A percentile compares a stretch with the other conserved stretches of the same genome.
phyloP scores from a whole-genome alignment of 2,329 filamentous ascomycete species.

The Herpotrichia juniperi region DNA sequence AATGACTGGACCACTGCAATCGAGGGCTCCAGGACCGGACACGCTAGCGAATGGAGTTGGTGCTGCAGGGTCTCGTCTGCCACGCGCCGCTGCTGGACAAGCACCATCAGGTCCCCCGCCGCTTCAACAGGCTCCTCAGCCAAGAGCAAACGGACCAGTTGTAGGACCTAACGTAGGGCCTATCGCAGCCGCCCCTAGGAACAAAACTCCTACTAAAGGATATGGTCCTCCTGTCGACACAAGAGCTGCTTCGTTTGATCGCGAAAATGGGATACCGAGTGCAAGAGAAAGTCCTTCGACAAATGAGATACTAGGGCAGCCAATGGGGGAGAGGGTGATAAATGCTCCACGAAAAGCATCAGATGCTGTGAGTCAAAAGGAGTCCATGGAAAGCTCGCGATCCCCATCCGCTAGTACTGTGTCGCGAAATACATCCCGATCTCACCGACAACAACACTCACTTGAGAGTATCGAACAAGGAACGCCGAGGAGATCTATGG shows the following conservation, averaged over 20 bases:
- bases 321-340: constrained; percentile 13
- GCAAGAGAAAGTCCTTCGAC: constrained; percentile 45
- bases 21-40: constrained; percentile 41
- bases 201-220: constrained; percentile 58
- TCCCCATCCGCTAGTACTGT: constrained; percentile 40
- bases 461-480: constrained; percentile 66
- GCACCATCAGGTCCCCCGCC: constrained; percentile 68
- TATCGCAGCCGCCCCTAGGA: constrained; percentile 38
- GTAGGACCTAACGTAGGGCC: constrained; percentile 13
- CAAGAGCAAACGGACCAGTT: constrained; percentile 52
- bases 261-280: constrained; percentile 55
- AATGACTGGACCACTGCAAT: constrained; percentile 34
- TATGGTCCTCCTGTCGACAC: constrained; percentile 51
- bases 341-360: constrained; percentile 33
- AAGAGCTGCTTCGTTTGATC: constrained; percentile 53
- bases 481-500: constrained; percentile 38
- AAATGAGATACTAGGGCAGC: constrained; percentile 22
- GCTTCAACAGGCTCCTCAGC: constrained; percentile 66
- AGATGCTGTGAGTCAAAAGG: constrained; percentile 37
- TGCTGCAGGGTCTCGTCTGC: constrained; percentile 61
- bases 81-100: constrained; percentile 64
- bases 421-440: constrained; percentile 44
- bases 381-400: constrained; percentile 43
- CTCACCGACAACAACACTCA: constrained; percentile 64
- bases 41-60: constrained; percentile 30